Conservation (phyloP, 1,284 basidiomycete genomes). For the Amylostereum areolatum region DNA sequence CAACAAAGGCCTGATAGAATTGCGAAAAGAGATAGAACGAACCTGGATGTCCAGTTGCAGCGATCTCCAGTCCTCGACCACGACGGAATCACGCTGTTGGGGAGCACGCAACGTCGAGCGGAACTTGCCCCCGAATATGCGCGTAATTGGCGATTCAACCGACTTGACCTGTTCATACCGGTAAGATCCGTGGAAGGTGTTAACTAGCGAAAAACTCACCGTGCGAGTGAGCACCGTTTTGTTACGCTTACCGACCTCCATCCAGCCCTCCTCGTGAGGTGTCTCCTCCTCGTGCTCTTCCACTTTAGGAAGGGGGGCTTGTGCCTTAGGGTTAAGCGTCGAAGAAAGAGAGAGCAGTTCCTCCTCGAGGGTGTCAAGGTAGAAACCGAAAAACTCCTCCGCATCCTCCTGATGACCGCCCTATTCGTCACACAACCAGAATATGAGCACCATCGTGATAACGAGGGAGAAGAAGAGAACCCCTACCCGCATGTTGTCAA, state of each 20-base stretch:
- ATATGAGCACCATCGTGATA: conserved; percentile 2
- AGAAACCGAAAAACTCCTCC: conserved; percentile 98
- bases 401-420: conserved; percentile 97
- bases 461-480: conserved; percentile 6
- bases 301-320: conserved; percentile 20
- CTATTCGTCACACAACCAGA: conserved; percentile 26
- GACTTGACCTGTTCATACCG: conserved; percentile 57
- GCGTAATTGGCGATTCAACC: conserved; percentile 82
- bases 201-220: conserved; percentile 35
- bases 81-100: conserved; percentile 80
- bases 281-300: conserved; percentile 41
- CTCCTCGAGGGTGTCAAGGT: conserved; percentile 92
- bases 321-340: conserved; percentile 32
- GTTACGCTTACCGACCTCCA: conserved; percentile 92
- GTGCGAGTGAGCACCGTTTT: conserved; percentile 78
- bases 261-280: conserved; percentile 67
- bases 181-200: background rate
- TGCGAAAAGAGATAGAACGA: conserved; percentile 11
- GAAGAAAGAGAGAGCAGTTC: conserved; percentile 72
- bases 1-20: background rate
- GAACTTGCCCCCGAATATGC: conserved; percentile 92
- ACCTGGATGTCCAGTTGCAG: conserved; percentile 88
- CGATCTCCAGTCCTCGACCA: conserved; percentile 91
- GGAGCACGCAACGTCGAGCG: conserved; percentile 83
- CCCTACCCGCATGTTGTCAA: conserved; percentile 87